A percentile compares a stretch with the other conserved stretches of the same genome.
Evolutionary conservation across 163 green algal species (phyloP).

Genomic region (Scenedesmus sp.): DNA sequence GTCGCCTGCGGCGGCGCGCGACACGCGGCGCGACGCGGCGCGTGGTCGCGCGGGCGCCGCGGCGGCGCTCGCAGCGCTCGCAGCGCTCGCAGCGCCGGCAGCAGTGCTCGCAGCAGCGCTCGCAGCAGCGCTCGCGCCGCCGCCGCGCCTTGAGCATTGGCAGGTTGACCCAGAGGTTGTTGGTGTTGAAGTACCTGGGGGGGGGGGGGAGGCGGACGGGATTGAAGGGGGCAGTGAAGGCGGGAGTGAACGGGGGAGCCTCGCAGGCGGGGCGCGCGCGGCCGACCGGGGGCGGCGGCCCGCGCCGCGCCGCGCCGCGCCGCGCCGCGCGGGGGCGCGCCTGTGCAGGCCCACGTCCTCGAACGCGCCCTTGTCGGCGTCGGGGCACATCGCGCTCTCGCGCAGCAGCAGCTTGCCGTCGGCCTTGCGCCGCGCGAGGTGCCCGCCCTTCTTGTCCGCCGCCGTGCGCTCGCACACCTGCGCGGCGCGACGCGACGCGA

Average conservation of each 20-base stretch:
- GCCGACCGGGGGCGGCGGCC: too few species aligned
- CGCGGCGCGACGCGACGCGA: too few species aligned
- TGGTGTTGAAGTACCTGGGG: constrained; percentile 97
- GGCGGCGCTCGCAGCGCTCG: too few species aligned
- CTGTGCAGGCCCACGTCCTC: constrained; percentile 83
- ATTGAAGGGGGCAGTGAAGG: neutral
- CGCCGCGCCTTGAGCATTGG: constrained; percentile 62
- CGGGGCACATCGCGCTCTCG: constrained; percentile 88
- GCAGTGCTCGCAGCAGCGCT: neutral
- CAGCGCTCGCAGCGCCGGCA: too few species aligned
- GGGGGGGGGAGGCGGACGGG: neutral
- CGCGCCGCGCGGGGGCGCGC: too few species aligned
- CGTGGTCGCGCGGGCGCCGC: too few species aligned
- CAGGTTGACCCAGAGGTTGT: constrained; percentile 96
- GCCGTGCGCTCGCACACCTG: constrained; percentile 86
- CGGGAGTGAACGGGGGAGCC: neutral
- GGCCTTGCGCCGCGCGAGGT: constrained; percentile 77
- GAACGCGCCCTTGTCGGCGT: constrained; percentile 90
- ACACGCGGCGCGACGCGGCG: too few species aligned
- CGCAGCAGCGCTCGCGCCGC: neutral
- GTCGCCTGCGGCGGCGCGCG: too few species aligned
- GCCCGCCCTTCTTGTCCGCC: constrained; percentile 97
- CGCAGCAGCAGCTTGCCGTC: constrained; percentile 72
- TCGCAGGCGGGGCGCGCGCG: too few species aligned
- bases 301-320: too few species aligned